Conservation (phyloP, 768 basidiomycete species). For the Hygrocybe punicea region DNA sequence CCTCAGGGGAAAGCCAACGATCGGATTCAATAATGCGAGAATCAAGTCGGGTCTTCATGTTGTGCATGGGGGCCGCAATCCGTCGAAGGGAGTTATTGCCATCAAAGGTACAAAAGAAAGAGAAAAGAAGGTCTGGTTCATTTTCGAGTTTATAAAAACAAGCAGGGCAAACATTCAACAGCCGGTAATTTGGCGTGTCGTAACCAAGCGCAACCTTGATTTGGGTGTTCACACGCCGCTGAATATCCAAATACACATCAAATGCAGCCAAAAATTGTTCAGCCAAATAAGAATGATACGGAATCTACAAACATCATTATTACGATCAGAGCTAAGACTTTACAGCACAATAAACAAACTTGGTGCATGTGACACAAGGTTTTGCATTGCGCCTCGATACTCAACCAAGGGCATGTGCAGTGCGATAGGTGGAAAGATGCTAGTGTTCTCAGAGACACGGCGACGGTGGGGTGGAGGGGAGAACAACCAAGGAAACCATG, state of each 20-base stretch:
- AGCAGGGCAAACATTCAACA: slow-evolving; percentile 25
- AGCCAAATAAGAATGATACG: slow-evolving; percentile 15
- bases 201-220: slow-evolving; percentile 22
- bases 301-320: slow-evolving; percentile 1
- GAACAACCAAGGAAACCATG: slow-evolving; percentile 26
- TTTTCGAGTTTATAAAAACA: slow-evolving; percentile 23
- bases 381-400: slow-evolving; percentile 28
- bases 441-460: slow-evolving; percentile 19
- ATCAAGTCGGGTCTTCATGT: slow-evolving; percentile 7
- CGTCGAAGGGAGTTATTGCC: background rate
- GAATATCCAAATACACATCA: slow-evolving; percentile 25
- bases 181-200: slow-evolving; percentile 21
- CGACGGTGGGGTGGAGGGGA: slow-evolving; percentile 17
- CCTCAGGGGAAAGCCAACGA: slow-evolving; percentile 9
- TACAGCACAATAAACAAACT: background rate
- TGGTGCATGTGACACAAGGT: slow-evolving; percentile 29
- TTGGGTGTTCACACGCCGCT: background rate
- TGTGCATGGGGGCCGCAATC: slow-evolving; percentile 6
- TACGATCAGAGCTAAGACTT: background rate
- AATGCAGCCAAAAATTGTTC: slow-evolving; percentile 24
- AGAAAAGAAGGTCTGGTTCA: background rate
- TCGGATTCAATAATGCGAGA: slow-evolving; percentile 2
- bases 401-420: slow-evolving; percentile 24
- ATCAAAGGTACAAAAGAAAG: background rate
- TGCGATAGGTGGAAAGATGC: slow-evolving; percentile 19